Evolutionary conservation across 2,329 filamentous ascomycete species (phyloP), one percentile per base, ranked within the genome.

Genomic region (Phialophora verrucosa): DNA sequence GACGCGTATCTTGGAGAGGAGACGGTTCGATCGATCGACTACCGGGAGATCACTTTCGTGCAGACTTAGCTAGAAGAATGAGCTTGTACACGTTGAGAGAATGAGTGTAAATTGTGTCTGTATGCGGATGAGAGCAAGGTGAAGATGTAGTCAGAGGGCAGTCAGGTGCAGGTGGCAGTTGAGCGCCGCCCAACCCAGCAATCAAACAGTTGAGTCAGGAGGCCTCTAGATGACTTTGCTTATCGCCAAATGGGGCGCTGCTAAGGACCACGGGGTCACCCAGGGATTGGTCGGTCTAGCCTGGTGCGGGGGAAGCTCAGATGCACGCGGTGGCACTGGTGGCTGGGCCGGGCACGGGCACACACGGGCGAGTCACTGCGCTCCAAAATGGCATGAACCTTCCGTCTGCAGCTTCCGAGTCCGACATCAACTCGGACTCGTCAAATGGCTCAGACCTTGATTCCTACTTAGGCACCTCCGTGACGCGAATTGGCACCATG

Each of bases 161-260:
- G 59, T 61, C 59, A 61, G 49, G 59, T 61, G 59, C 44, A 31
- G 20, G 23, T 12, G 29, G 17, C 29, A 55, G 29, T 31, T 17
- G 29, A 55, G 53, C 32, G 27, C 57, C 31, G 42, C 23, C 17
- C 55, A 23, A 47, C 27, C 31, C 44, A 25, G 44, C 49, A 29
- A 54, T 27, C 49, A 27, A 60, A 27, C 47, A 60, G 58, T 61
- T 61, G 59, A 61, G 59, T 61, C 59, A 61, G 59, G 59, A 61
- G 49, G 59, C 12, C 32, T 61, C 31, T 23, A 12, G 53, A 29
- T 55, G 53, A 55, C 53, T 55, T 55, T 55, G 53, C 53, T 55
- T 55, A 55, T 55, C 53, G 29, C 53, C 25, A 35, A 29, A 55
- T 55, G 53, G 53, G 53, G 53, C 29, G 25, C 29, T 55, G 29